Evolutionary conservation across 2,329 filamentous ascomycete genomes (phyloP).

Genomic region (Aspergillus eucalypticola): DNA sequence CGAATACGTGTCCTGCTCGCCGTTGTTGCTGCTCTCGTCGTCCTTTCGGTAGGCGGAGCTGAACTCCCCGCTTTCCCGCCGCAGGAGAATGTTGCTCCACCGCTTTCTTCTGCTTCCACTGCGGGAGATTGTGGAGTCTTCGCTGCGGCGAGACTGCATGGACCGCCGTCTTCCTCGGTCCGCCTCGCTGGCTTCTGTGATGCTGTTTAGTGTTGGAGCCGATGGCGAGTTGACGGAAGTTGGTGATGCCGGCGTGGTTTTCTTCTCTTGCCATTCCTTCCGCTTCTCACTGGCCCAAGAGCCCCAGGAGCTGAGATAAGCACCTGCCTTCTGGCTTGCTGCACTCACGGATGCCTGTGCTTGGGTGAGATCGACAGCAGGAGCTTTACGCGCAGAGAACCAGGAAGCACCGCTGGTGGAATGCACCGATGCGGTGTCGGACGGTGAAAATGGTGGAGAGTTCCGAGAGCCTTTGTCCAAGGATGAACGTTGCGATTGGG

Average conservation of each 20-base stretch:
- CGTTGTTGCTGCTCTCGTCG: conserved; percentile 20
- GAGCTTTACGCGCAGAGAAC: conserved; percentile 34
- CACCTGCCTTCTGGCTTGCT: conserved; percentile 58
- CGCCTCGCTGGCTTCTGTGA: conserved; percentile 27
- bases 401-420: conserved; percentile 25
- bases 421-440: conserved; percentile 25
- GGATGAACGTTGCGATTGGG: conserved; percentile 32
- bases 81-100: conserved; percentile 40
- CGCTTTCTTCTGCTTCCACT: conserved; percentile 38
- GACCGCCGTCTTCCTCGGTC: conserved; percentile 35
- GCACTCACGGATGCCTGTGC: conserved; percentile 58
- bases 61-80: conserved; percentile 36
- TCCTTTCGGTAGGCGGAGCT: conserved; percentile 23
- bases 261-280: conserved; percentile 49
- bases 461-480: conserved; percentile 27
- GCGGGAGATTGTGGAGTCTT: conserved; percentile 32
- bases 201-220: conserved; percentile 25
- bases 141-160: conserved; percentile 28
- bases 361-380: conserved; percentile 52
- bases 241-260: conserved; percentile 29
- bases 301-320: conserved; percentile 65
- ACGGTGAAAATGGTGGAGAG: conserved; percentile 29
- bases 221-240: conserved; percentile 25
- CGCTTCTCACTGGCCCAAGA: conserved; percentile 57
- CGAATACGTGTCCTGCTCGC: conserved; percentile 27